Conservation (phyloP, 139 green algal species). For the Chlorella sorokiniana region DNA sequence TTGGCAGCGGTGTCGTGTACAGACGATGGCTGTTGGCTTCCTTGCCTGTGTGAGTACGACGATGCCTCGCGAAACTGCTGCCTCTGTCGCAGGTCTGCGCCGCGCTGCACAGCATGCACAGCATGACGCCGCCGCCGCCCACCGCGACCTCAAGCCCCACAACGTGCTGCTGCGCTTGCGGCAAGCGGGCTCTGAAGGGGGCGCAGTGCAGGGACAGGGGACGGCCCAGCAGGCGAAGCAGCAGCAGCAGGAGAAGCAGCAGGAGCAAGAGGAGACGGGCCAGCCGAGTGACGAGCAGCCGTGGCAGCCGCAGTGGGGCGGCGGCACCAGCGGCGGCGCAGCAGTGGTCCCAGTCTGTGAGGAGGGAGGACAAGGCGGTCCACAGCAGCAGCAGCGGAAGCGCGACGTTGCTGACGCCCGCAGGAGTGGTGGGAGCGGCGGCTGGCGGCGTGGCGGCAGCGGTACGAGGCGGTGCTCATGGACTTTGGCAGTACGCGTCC, state of each 20-base stretch:
- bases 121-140: slow-evolving; percentile 49
- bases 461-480: slow-evolving; percentile 56
- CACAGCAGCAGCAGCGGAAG: too few relatives aligned
- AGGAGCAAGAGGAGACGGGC: background rate
- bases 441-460: background rate
- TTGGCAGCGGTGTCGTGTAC: too few relatives aligned
- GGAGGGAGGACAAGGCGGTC: too few relatives aligned
- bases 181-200: background rate
- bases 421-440: slow-evolving; percentile 10
- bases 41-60: too few relatives aligned
- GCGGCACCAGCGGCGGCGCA: too few relatives aligned
- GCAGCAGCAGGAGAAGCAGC: background rate
- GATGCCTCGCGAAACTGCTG: too few relatives aligned
- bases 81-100: slow-evolving; percentile 60
- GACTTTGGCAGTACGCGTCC: slow-evolving; percentile 83
- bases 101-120: slow-evolving; percentile 74
- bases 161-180: slow-evolving; percentile 75
- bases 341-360: too few relatives aligned
- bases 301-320: background rate
- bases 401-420: too few relatives aligned
- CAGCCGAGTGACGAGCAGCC: background rate
- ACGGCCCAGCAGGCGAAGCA: background rate
- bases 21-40: background rate
- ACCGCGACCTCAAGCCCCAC: slow-evolving; percentile 91
- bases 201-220: background rate